These are phyloP conservation scores for Arabis alpina DNA, from an alignment of 345 rosid species.

Conservation along the genomic window DNA sequence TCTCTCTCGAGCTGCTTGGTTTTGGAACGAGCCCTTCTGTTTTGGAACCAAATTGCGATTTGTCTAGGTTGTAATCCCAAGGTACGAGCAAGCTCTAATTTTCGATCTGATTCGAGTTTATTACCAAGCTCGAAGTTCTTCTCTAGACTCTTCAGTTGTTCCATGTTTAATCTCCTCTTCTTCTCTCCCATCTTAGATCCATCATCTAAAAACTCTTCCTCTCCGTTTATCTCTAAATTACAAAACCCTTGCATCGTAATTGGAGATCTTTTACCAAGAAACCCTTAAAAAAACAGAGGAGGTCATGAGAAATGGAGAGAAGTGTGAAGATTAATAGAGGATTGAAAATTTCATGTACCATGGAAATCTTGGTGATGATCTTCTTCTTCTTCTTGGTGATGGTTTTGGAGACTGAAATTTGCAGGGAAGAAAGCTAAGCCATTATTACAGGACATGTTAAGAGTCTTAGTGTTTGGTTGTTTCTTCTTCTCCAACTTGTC, in stretches of 20 bases:
- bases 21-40: slow-evolving; percentile 93
- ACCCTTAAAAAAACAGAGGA: slow-evolving; percentile 24
- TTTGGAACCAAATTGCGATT: slow-evolving; percentile 94
- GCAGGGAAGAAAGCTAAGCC: slow-evolving; percentile 84
- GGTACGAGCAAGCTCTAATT: slow-evolving; percentile 82
- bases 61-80: slow-evolving; percentile 93
- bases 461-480: not conserved
- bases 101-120: slow-evolving; percentile 95
- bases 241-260: slow-evolving; percentile 53
- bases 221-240: slow-evolving; percentile 55
- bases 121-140: slow-evolving; percentile 92
- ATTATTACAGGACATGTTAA: slow-evolving; percentile 67
- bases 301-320: slow-evolving; percentile 4
- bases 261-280: slow-evolving; percentile 79
- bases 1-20: slow-evolving; percentile 94
- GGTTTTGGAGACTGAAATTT: slow-evolving; percentile 79
- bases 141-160: slow-evolving; percentile 84
- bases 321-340: not conserved
- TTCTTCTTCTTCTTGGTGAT: slow-evolving; percentile 67
- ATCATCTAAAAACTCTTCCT: slow-evolving; percentile 84
- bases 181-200: slow-evolving; percentile 93
- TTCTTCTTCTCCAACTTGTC: slow-evolving; percentile 18
- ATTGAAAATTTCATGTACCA: slow-evolving; percentile 46
- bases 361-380: slow-evolving; percentile 60
- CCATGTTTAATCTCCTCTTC: slow-evolving; percentile 89